These are phyloP conservation scores for Starmerella cellae DNA, from an alignment of 805 yeast species.

Conservation along the genomic window DNA sequence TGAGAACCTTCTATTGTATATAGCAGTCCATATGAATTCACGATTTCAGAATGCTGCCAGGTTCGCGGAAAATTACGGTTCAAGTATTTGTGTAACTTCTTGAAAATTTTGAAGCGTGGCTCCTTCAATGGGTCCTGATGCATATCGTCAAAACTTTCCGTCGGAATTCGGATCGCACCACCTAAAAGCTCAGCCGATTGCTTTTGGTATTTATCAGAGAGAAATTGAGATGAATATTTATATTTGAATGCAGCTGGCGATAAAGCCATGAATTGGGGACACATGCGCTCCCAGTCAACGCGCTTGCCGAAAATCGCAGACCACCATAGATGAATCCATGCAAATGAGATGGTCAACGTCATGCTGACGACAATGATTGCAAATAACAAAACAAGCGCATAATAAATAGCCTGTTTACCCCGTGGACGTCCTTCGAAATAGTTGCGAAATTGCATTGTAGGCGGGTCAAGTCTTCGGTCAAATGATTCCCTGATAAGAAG, in stretches of 20 bases:
- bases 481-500: too few relatives aligned
- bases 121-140: conserved; percentile 36
- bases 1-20: conserved; percentile 50
- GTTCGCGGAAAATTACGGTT: conserved; percentile 42
- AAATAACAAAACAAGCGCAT: background rate
- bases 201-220: conserved; percentile 8
- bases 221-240: conserved; percentile 7
- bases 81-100: conserved; percentile 41
- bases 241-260: conserved; percentile 3
- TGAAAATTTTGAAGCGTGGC: conserved; percentile 37
- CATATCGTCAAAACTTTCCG: conserved; percentile 47
- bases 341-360: background rate
- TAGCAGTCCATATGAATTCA: conserved; percentile 52
- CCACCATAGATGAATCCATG: conserved; percentile 2
- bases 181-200: conserved; percentile 14
- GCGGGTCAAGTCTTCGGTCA: too few relatives aligned
- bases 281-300: conserved; percentile 2
- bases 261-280: conserved; percentile 11
- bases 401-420: background rate
- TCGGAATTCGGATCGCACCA: conserved; percentile 51
- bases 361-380: background rate
- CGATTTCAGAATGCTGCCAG: conserved; percentile 35
- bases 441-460: background rate
- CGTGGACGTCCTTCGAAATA: conserved; percentile 3
- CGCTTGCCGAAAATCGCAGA: background rate